Conservation (phyloP, 2,329 filamentous ascomycete genomes). For the Rutstroemia sp. region DNA sequence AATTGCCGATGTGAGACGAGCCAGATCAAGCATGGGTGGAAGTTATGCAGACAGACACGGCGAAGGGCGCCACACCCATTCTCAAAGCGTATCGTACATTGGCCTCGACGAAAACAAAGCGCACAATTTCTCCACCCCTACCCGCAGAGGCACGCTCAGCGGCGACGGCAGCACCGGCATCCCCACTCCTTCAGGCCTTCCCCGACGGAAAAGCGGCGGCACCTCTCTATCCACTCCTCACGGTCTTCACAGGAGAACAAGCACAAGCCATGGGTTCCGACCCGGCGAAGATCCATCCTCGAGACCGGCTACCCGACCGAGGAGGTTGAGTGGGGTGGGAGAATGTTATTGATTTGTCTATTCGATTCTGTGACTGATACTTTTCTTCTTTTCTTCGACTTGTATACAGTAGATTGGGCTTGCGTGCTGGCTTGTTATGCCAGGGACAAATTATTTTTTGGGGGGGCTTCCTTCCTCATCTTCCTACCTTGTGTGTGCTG, state of each 20-base stretch:
- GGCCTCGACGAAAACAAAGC: conserved; percentile 23
- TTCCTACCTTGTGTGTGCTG: too few relatives aligned
- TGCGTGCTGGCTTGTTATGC: neutral
- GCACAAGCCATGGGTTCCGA: conserved; percentile 21
- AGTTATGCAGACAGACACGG: conserved; percentile 23
- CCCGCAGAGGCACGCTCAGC: conserved; percentile 28
- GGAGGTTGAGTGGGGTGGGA: conserved; percentile 46
- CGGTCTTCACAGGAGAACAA: conserved; percentile 19
- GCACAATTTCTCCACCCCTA: conserved; percentile 34
- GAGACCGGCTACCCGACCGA: conserved; percentile 24
- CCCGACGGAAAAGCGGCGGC: conserved; percentile 43
- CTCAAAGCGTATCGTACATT: conserved; percentile 29
- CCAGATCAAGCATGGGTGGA: conserved; percentile 28
- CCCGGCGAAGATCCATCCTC: conserved; percentile 16
- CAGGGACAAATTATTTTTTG: too few relatives aligned
- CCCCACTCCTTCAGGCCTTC: conserved; percentile 37
- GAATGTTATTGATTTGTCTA: conserved; percentile 42
- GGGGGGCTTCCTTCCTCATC: too few relatives aligned
- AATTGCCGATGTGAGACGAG: conserved; percentile 25
- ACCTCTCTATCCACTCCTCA: conserved; percentile 23
- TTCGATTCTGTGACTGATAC: neutral
- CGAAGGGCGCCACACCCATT: conserved; percentile 25
- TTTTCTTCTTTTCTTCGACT: conserved; percentile 3
- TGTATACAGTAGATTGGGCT: conserved; percentile 7
- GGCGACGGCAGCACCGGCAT: conserved; percentile 36